These are phyloP conservation scores for Starmera dryadoides DNA, from an alignment of 805 yeast species.

Conservation along the genomic window DNA sequence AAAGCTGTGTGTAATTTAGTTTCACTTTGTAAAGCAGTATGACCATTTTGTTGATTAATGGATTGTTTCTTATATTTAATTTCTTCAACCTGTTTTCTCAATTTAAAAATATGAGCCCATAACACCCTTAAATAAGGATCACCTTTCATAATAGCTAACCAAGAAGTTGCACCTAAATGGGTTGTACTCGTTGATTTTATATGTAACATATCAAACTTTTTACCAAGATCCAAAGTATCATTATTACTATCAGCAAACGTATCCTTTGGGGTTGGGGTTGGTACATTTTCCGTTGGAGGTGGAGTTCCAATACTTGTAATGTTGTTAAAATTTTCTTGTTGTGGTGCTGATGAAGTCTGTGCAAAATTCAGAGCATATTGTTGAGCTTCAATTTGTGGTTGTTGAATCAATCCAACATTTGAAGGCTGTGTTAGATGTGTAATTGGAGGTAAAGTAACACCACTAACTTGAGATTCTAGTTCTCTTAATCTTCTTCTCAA, in stretches of 20 bases:
- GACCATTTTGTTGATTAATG: not conserved
- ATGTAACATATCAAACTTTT: slow-evolving; percentile 38
- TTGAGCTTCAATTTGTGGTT: not conserved
- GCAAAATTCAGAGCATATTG: not conserved
- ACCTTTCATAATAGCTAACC: slow-evolving; percentile 53
- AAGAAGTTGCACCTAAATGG: slow-evolving; percentile 46
- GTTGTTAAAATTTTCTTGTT: not conserved
- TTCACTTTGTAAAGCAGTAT: not conserved
- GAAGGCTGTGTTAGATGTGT: not conserved
- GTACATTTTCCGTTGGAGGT: too few relatives aligned
- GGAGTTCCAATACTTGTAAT: not conserved
- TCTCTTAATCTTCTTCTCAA: slow-evolving; percentile 49
- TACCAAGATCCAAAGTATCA: slow-evolving; percentile 27
- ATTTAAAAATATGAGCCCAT: slow-evolving; percentile 42
- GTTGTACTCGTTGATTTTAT: slow-evolving; percentile 34
- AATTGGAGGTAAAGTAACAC: not conserved
- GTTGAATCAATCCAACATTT: not conserved
- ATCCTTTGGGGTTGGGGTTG: slow-evolving; percentile 5
- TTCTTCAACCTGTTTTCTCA: slow-evolving; percentile 29
- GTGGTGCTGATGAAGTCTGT: too few relatives aligned
- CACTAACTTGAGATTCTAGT: slow-evolving; percentile 38
- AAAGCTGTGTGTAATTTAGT: not conserved
- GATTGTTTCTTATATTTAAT: slow-evolving; percentile 10
- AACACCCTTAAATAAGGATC: slow-evolving; percentile 48
- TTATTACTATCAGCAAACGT: slow-evolving; percentile 2